Base-by-base conservation (phyloP, 306 rosid genomes). In the Pterocarpus santalinus region DNA sequence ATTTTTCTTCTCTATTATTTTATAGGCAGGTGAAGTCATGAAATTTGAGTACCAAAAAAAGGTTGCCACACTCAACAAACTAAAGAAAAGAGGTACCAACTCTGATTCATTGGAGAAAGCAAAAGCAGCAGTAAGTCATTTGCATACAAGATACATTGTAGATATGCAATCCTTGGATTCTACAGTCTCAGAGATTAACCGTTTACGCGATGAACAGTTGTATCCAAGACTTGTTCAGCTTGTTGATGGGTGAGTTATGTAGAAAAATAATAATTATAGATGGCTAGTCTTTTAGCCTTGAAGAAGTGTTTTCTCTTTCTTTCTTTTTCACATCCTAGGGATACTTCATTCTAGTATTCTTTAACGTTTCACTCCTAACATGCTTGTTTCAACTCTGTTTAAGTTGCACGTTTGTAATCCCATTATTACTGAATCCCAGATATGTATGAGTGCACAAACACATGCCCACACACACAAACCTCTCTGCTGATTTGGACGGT, bases 161-260 rank as follows among this genome's bases (percentile, higher is more conserved):
- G 99, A 96, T 83, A 93, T 96, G 97, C 99, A 96, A 80, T 90
- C 99, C 87, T 75, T 96, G 99, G 99, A 96, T 83, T 96, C 99
- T 41, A 96, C 99, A 11, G 97, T 96, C 56, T 84, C 90, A 2
- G 99, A 96, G 93, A 96, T 96, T 80, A 92, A 85, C 81, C 91
- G 94, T 1, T 85, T 96, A 86, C 93, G 99, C 22, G 98, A 96
- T 46, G 85, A 92, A 15, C 99, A 86, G 82, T 78, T 96, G 80
- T 90, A 89, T 87, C 97, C 97, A 33, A 90, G 87, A 77, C 98
- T 96, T 75, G 91, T 86, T 84, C 91, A 90, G 84, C 99, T 96
- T 70, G 93, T 93, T 53, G 90, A 84, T 46, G 94, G 93, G 99
- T 95, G 87, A 90, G 97, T 87, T 75, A 44, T 67, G 61, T 76